Percentiles rank a stretch among this genome's conserved stretches.
These are phyloP conservation scores for Russula sp. DNA, from an alignment of 768 basidiomycete genomes.

Conservation along the genomic window DNA sequence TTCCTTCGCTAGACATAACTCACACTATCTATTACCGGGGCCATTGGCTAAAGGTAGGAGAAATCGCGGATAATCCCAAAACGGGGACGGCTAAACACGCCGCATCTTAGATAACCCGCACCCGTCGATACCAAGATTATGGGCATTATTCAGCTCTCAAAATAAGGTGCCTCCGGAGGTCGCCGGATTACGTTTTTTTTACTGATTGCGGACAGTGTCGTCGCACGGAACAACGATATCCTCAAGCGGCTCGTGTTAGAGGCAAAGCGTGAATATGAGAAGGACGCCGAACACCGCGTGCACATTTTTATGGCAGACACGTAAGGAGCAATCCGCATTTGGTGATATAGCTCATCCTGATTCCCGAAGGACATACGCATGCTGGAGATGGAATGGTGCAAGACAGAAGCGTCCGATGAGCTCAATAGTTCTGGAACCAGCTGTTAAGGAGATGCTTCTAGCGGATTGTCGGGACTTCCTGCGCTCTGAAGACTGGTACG, in stretches of 20 bases:
- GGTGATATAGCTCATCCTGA: slow-evolving; percentile 18
- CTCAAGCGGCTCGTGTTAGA: slow-evolving; percentile 85
- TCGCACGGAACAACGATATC: slow-evolving; percentile 86
- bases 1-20: slow-evolving; percentile 53
- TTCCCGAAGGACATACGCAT: slow-evolving; percentile 50
- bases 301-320: slow-evolving; percentile 87
- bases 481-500: slow-evolving; percentile 78
- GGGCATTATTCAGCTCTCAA: slow-evolving; percentile 66
- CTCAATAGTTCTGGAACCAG: slow-evolving; percentile 86
- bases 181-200: slow-evolving; percentile 21
- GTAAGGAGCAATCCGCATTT: slow-evolving; percentile 42
- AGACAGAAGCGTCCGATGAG: slow-evolving; percentile 86
- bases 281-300: slow-evolving; percentile 85
- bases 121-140: slow-evolving; percentile 70
- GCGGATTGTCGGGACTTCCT: slow-evolving; percentile 83
- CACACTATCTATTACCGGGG: slow-evolving; percentile 91
- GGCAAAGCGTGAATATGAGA: slow-evolving; percentile 84
- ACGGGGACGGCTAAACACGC: background rate
- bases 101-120: slow-evolving; percentile 63
- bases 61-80: slow-evolving; percentile 21
- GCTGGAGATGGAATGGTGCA: slow-evolving; percentile 86
- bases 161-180: slow-evolving; percentile 52
- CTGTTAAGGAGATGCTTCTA: slow-evolving; percentile 85
- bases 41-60: slow-evolving; percentile 74
- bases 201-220: slow-evolving; percentile 46